Evolutionary conservation across 306 rosid species (phyloP), one percentile per base, ranked within the genome.

Genomic region (Herpetospermum pedunculosum): DNA sequence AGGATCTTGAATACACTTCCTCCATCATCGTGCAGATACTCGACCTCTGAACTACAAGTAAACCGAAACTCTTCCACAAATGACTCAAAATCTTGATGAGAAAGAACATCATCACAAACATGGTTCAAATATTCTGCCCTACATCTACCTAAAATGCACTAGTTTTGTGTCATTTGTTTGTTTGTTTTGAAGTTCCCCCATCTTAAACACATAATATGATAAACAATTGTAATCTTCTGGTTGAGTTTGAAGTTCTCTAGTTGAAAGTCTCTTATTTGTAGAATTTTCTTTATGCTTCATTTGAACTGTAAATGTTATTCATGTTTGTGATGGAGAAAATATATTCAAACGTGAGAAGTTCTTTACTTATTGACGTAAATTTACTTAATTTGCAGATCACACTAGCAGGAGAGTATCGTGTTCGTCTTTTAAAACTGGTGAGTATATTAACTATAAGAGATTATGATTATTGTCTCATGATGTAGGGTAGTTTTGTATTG

Each of bases 361-460:
- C 58, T 70, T 15, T 53, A 70, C 63, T 80, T 77, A 79, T 62
- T 4, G 49, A 55, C 34, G 72, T 62, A 28, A 15, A 18, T 49
- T 70, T 60, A 52, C 80, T 83, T 76, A 23, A 16, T 73, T 62
- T 80, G 79, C 97, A 94, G 98, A 88, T 88, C 83, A 88, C 97
- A 76, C 80, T 91, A 85, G 81, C 94, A 1, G 97, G 91, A 81
- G 98, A 94, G 79, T 83, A 78, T 70, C 96, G 97, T 78, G 78
- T 85, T 72, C 97, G 97, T 46, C 98, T 94, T 49, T 75, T 83
- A 70, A 94, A 94, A 81, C 72, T 89, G 96, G 98, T 94, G 54
- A 83, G 98, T 84, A 74, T n/a, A 13, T 52, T 8, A 73, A 25
- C 18, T 65, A 34, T 47, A 64, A 58, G 18, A 11, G 49, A 25